These are phyloP conservation scores for Cicer bijugum DNA, from an alignment of 306 rosid genomes.

Conservation along the genomic window DNA sequence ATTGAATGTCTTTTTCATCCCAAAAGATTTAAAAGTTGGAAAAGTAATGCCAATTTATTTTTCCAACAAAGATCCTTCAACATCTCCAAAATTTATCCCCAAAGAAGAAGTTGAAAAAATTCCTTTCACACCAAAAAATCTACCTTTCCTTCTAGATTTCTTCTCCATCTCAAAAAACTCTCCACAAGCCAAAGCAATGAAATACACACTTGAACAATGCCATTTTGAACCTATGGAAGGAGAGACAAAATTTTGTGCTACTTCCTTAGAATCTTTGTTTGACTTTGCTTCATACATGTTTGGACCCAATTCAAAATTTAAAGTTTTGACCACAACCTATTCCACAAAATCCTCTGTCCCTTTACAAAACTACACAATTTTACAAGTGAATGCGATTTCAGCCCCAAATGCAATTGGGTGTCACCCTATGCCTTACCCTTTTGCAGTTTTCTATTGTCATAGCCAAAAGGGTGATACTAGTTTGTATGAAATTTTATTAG, in stretches of 20 bases:
- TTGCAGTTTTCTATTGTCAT: conserved; percentile 75
- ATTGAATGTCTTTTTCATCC: conserved; percentile 64
- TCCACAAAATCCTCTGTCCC: conserved; percentile 44
- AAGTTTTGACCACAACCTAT: conserved; percentile 55
- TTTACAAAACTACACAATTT: conserved; percentile 70
- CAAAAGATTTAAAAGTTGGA: conserved; percentile 58
- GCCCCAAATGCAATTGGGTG: conserved; percentile 67
- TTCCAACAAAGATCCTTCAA: conserved; percentile 50
- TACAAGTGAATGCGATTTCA: conserved; percentile 44
- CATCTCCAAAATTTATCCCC: conserved; percentile 60
- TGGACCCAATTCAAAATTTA: conserved; percentile 51
- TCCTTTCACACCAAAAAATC: conserved; percentile 61
- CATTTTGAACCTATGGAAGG: conserved; percentile 59
- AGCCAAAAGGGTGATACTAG: conserved; percentile 55
- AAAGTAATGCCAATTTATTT: conserved; percentile 65
- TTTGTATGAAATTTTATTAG: conserved; percentile 57
- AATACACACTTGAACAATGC: conserved; percentile 62
- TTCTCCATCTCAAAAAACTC: conserved; percentile 63
- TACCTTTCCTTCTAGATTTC: conserved; percentile 55
- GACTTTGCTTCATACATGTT: conserved; percentile 51
- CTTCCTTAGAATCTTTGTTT: conserved; percentile 67
- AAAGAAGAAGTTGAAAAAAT: conserved; percentile 65
- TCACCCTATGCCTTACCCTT: conserved; percentile 80
- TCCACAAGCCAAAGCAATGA: conserved; percentile 67
- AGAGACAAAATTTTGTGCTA: conserved; percentile 72